phyloP scores from a whole-genome alignment of 2,329 filamentous ascomycete species.

The Aspergillus eucalypticola region DNA sequence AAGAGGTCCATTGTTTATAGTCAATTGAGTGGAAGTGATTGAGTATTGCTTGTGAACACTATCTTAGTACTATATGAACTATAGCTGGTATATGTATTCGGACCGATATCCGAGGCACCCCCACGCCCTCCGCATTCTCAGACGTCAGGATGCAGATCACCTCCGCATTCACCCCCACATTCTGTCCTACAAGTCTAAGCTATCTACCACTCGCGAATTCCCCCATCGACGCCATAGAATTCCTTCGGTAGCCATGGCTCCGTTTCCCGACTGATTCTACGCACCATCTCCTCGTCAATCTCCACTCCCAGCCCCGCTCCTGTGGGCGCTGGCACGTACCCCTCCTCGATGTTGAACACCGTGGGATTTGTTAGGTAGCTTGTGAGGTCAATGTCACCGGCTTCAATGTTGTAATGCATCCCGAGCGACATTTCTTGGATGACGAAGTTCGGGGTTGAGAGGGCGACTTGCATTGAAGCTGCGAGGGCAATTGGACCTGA shows the following conservation, averaged over 20 bases:
- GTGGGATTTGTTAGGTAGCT: constrained; percentile 66
- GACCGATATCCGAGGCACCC: background rate
- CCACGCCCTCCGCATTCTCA: background rate
- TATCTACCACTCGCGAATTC: constrained; percentile 66
- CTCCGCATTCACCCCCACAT: background rate
- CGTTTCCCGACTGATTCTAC: constrained; percentile 58
- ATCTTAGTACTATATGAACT: background rate
- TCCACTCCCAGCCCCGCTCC: constrained; percentile 69
- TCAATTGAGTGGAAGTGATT: too few species aligned
- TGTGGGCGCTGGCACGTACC: constrained; percentile 61
- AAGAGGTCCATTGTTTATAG: constrained; percentile 23
- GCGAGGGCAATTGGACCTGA: constrained; percentile 67
- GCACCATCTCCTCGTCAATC: constrained; percentile 68
- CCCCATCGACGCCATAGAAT: constrained; percentile 68
- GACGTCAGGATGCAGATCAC: background rate
- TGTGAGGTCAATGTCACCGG: constrained; percentile 63
- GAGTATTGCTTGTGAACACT: background rate
- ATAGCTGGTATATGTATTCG: background rate
- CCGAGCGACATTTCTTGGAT: constrained; percentile 79
- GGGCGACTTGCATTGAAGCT: constrained; percentile 68
- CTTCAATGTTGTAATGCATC: constrained; percentile 72
- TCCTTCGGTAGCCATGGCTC: constrained; percentile 66
- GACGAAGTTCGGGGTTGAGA: constrained; percentile 63
- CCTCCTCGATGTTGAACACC: constrained; percentile 67
- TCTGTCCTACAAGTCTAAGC: background rate